Base-by-base conservation (phyloP, 139 green algal genomes). In the Chlamydomonas asymmetrica region DNA sequence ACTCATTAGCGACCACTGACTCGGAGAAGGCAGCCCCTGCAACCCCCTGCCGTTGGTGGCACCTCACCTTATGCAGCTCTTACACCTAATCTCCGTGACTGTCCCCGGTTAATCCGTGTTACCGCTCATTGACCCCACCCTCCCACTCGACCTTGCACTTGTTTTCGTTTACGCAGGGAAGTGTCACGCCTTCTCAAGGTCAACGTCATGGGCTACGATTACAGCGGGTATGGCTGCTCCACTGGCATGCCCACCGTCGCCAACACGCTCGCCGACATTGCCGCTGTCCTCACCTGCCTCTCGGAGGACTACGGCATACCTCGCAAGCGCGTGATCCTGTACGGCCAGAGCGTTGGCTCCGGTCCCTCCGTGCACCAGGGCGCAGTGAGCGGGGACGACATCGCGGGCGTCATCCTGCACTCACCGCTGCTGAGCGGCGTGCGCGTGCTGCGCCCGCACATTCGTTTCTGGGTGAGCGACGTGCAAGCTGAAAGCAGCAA, bases 341-440 rank as follows among this genome's bases (percentile, higher is more conserved):
- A 97, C 67, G 94, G 94, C 39, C 94, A 98, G 86, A 92, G 80
- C 22, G 92, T 97, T 16, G 94, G 90, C 71, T 90, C 66, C 50
- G 91, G 91, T 2, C 91, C 91, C 27, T 90, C 90, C 2, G 83
- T 89, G 38, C 85, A 74, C 66, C 79, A 95, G 48, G 91, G 74
- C 0, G 74, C 90, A 6, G 57, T 80, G 34, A 64, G n/a, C n/a
- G n/a, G 71, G 40, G 69, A 79, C 22, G 78, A 82, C 5, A 45
- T 98, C 18, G 91, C 78, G 23, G 94, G 94, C 20, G 72, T 97
- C 3, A 83, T 98, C 22, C 76, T 98, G 62, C 94, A 98, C 76
- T 92, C 88, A 20, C 91, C 95, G 4, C 86, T 98, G 45, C 71
- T 96, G 23, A 96, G 89, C 35, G 94, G 94, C 38, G 86, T 98